These are phyloP conservation scores for Fraxinus dipetala DNA, from an alignment of 305 asterid species.

Conservation along the genomic window DNA sequence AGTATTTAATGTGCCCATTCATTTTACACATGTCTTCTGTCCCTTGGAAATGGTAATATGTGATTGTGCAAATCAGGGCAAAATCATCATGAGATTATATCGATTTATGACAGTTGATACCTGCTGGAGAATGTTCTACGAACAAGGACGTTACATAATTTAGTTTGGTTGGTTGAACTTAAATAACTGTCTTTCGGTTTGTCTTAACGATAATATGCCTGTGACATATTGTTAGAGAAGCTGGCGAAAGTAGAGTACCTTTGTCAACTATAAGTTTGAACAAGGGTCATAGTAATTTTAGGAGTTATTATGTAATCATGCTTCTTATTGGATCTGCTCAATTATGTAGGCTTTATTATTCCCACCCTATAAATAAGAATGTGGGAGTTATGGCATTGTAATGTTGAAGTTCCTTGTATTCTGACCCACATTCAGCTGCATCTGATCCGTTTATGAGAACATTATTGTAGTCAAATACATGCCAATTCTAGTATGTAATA, in stretches of 20 bases:
- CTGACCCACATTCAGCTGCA: neutral
- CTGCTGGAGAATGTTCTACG: neutral
- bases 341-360: neutral
- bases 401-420: neutral
- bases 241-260: neutral
- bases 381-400: neutral
- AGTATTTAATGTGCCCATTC: neutral
- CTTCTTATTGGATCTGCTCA: neutral
- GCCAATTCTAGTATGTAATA: neutral
- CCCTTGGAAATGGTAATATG: neutral
- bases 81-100: slow-evolving; percentile 11
- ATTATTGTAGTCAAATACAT: neutral
- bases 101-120: neutral
- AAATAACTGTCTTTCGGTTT: neutral
- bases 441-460: neutral
- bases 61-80: slow-evolving; percentile 5
- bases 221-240: neutral
- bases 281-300: neutral
- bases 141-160: neutral
- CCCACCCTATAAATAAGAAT: neutral
- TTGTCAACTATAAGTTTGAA: neutral
- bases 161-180: neutral
- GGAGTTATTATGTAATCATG: neutral
- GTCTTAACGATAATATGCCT: neutral
- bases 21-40: slow-evolving; percentile 14